Evolutionary conservation across 2,329 filamentous ascomycete genomes (phyloP).

Genomic region (Gaeumannomyces sp.): DNA sequence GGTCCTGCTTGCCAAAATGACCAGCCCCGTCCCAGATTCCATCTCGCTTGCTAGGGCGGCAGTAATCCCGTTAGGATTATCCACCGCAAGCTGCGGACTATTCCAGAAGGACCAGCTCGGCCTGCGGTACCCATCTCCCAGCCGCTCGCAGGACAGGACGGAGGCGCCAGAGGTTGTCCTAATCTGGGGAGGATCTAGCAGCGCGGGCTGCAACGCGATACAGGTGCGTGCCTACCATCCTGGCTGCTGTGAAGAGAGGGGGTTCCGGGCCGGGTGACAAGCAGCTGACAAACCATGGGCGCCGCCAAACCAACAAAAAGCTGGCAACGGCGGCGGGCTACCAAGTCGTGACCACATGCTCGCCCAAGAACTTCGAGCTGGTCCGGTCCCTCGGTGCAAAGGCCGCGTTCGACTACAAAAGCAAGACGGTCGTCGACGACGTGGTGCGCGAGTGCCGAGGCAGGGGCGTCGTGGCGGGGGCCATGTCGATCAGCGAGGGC

Average conservation of each 20-base stretch:
- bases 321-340: conserved; percentile 37
- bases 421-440: conserved; percentile 14
- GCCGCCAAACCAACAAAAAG: conserved; percentile 22
- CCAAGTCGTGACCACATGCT: conserved; percentile 33
- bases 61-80: conserved; percentile 22
- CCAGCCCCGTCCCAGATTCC: conserved; percentile 18
- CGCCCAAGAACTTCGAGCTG: conserved; percentile 25
- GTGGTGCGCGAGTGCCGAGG: conserved; percentile 10
- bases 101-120: conserved; percentile 19
- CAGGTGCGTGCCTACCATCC: background rate
- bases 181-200: conserved; percentile 36
- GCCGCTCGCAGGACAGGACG: background rate
- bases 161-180: conserved; percentile 21
- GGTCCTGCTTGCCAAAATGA: conserved; percentile 8
- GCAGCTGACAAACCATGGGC: background rate
- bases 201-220: conserved; percentile 38
- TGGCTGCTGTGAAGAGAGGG: too few relatives aligned
- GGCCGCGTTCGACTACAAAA: conserved; percentile 31
- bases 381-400: conserved; percentile 31
- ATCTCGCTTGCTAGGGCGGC: conserved; percentile 20
- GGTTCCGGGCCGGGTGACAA: background rate
- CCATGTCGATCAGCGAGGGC: conserved; percentile 14
- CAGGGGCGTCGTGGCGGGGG: conserved; percentile 11
- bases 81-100: conserved; percentile 22
- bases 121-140: conserved; percentile 12